Evolutionary conservation across 768 basidiomycete genomes (phyloP).

Genomic region (Suillus fuscotomentosus): DNA sequence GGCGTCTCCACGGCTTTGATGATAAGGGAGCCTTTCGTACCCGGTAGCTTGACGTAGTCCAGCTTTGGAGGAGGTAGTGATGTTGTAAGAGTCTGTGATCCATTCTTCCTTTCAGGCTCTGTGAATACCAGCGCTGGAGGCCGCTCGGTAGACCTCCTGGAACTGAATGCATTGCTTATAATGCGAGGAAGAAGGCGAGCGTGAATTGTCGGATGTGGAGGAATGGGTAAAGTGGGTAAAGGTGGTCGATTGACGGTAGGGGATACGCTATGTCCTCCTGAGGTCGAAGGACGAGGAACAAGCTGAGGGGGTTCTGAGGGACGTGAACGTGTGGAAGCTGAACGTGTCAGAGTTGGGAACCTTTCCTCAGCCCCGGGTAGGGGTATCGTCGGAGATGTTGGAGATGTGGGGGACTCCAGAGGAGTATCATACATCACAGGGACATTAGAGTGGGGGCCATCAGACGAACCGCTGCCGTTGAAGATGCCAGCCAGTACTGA

Average conservation of each 20-base stretch:
- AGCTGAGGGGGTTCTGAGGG: conserved; percentile 14
- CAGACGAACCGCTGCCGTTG: conserved; percentile 21
- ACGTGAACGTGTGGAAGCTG: conserved; percentile 23
- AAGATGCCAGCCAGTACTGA: conserved; percentile 60
- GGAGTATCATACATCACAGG: conserved; percentile 19
- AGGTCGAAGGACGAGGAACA: conserved; percentile 33
- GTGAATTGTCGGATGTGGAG: conserved; percentile 34
- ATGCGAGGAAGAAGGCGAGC: conserved; percentile 72
- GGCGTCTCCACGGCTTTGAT: conserved; percentile 88
- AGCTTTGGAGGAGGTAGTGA: conserved; percentile 74
- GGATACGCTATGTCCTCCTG: conserved; percentile 26
- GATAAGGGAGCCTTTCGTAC: conserved; percentile 81
- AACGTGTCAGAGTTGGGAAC: conserved; percentile 22
- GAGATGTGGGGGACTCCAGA: conserved; percentile 17
- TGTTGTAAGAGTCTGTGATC: conserved; percentile 30
- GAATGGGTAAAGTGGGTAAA: conserved; percentile 23
- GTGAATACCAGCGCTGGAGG: conserved; percentile 34
- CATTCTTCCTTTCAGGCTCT: conserved; percentile 41
- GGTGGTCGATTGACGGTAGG: conserved; percentile 19
- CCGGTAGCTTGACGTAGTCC: conserved; percentile 90
- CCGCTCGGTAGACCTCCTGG: conserved; percentile 60
- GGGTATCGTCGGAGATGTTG: conserved; percentile 15
- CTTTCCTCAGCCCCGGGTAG: conserved; percentile 17
- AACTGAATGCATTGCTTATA: conserved; percentile 60
- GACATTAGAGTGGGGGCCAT: conserved; percentile 26